phyloP scores from a whole-genome alignment of 306 rosid species.

The Begonia peltatifolia region DNA sequence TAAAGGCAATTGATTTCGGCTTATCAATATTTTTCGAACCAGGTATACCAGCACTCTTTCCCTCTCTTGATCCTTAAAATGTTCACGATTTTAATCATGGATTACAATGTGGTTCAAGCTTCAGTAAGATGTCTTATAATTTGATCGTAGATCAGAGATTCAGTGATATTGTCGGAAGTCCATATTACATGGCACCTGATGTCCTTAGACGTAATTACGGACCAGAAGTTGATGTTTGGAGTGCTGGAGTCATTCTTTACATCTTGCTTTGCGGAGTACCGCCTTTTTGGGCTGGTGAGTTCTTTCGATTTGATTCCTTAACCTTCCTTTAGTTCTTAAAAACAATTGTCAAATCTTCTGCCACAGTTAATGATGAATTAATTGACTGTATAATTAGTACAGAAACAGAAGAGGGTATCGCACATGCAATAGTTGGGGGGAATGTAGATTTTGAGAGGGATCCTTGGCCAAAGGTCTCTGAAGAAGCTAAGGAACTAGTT shows the following conservation, averaged over 20 bases:
- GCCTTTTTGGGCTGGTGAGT: constrained; percentile 93
- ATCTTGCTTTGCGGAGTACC: constrained; percentile 92
- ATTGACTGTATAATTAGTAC: constrained; percentile 19
- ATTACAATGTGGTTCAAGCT: neutral
- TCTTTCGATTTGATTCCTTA: neutral
- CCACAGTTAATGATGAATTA: neutral
- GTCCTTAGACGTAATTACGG: constrained; percentile 77
- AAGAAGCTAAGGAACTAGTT: constrained; percentile 62
- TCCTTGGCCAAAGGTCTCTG: constrained; percentile 87
- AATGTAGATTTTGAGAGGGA: constrained; percentile 59
- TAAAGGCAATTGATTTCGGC: constrained; percentile 91
- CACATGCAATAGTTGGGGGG: constrained; percentile 69
- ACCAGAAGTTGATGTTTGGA: constrained; percentile 85
- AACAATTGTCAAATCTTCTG: neutral
- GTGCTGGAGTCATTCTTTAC: constrained; percentile 87
- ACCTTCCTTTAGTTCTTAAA: neutral
- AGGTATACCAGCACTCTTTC: constrained; percentile 21
- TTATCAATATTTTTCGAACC: constrained; percentile 55
- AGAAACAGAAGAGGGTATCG: constrained; percentile 92
- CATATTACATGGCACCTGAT: constrained; percentile 99
- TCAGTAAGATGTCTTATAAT: constrained; percentile 1
- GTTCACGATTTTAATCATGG: neutral
- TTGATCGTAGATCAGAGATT: constrained; percentile 58
- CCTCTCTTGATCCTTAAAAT: neutral
- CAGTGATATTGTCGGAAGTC: constrained; percentile 90